Conservation (phyloP, 176 grass and related monocot genomes). For the Phyllostachys edulis region DNA sequence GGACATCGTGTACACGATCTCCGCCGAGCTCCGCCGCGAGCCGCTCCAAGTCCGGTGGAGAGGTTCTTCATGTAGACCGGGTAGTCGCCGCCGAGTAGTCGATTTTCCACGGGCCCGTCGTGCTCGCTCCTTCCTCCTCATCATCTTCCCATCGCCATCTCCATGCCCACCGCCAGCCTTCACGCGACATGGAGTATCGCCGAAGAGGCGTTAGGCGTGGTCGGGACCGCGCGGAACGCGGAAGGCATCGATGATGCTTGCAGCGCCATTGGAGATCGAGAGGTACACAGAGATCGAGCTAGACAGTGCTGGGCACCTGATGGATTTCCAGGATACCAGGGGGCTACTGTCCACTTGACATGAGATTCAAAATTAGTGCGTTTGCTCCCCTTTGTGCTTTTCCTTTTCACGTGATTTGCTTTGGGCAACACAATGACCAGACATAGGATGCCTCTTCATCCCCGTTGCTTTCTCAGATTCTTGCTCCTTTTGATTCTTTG, state of each 20-base stretch:
- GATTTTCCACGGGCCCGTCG: slow-evolving; percentile 44
- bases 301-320: not conserved
- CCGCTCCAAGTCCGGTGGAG: slow-evolving; percentile 80
- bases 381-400: too few species aligned
- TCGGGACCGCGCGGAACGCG: slow-evolving; percentile 44
- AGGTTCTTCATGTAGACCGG: slow-evolving; percentile 96
- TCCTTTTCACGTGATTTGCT: too few species aligned
- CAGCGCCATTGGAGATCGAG: slow-evolving; percentile 48
- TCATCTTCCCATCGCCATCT: slow-evolving; percentile 33
- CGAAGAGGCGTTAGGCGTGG: slow-evolving; percentile 24
- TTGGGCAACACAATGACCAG: too few species aligned
- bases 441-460: too few species aligned
- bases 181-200: slow-evolving; percentile 57
- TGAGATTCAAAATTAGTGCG: too few species aligned
- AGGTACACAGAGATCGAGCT: not conserved
- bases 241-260: slow-evolving; percentile 24
- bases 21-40: slow-evolving; percentile 72
- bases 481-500: too few species aligned
- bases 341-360: too few species aligned
- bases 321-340: too few species aligned
- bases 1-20: slow-evolving; percentile 68
- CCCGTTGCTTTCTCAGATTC: too few species aligned
- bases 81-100: slow-evolving; percentile 70
- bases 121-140: slow-evolving; percentile 34
- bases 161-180: slow-evolving; percentile 19